Evolutionary conservation across 768 basidiomycete genomes (phyloP).

Genomic region (Agaricus bisporus): DNA sequence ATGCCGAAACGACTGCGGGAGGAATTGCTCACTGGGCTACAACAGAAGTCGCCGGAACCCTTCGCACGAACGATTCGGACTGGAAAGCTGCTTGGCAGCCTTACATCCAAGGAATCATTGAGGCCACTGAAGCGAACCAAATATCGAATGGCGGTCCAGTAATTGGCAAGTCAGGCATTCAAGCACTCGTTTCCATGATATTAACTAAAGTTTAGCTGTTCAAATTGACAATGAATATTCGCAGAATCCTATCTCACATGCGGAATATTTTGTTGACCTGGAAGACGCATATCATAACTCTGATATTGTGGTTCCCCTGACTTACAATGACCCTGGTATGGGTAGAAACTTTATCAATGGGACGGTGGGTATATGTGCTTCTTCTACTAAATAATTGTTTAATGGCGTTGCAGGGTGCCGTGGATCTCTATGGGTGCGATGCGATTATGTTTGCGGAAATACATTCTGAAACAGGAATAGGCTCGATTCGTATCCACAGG

Average conservation of each 20-base stretch:
- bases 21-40: constrained; percentile 71
- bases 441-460: not conserved
- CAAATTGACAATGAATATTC: constrained; percentile 67
- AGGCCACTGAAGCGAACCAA: constrained; percentile 56
- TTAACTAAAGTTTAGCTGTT: constrained; percentile 17
- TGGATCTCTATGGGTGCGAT: constrained; percentile 66
- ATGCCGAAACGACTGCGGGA: constrained; percentile 77
- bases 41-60: constrained; percentile 51
- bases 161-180: constrained; percentile 42
- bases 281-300: constrained; percentile 49
- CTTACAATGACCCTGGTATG: constrained; percentile 65
- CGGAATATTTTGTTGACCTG: constrained; percentile 60
- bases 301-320: constrained; percentile 61
- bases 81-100: constrained; percentile 66
- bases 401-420: constrained; percentile 44
- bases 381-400: not conserved
- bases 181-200: not conserved
- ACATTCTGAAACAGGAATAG: constrained; percentile 19
- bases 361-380: constrained; percentile 35
- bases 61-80: constrained; percentile 72
- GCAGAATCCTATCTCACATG: constrained; percentile 37
- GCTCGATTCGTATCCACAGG: constrained; percentile 70
- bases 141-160: constrained; percentile 70
- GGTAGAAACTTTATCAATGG: constrained; percentile 63
- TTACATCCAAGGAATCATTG: constrained; percentile 64